Evolutionary conservation across 2,329 filamentous ascomycete species (phyloP).

Genomic region (Pseudocercospora ulei): DNA sequence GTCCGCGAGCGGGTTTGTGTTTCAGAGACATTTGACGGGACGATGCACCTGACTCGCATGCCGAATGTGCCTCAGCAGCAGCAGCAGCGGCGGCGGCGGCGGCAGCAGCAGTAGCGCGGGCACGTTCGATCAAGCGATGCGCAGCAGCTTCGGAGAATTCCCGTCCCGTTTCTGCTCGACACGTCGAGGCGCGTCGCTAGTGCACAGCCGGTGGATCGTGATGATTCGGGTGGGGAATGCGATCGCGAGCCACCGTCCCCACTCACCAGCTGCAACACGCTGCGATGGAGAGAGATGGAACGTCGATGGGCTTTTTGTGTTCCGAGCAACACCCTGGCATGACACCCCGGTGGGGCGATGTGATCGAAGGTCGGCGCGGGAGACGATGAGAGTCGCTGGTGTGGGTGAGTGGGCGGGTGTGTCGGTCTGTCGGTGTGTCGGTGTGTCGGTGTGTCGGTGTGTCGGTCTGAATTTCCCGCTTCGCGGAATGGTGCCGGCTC

Average conservation of each 20-base stretch:
- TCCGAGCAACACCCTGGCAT: slow-evolving; percentile 4
- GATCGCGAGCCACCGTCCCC: background rate
- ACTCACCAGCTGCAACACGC: slow-evolving; percentile 1
- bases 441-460: no score
- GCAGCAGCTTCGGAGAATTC: slow-evolving; percentile 16
- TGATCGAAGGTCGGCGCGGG: background rate
- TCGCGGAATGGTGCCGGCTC: background rate
- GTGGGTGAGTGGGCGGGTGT: no score
- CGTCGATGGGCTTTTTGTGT: slow-evolving; percentile 2
- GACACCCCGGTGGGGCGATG: background rate
- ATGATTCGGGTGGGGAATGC: background rate
- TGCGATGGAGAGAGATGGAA: no score
- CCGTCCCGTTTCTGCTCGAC: slow-evolving; percentile 19
- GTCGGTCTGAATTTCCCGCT: no score
- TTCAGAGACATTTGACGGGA: slow-evolving; percentile 9
- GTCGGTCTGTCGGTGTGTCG: no score
- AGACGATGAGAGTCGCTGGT: no score
- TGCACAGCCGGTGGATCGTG: background rate
- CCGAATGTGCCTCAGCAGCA: no score
- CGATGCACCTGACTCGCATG: slow-evolving; percentile 9
- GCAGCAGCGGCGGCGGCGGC: no score
- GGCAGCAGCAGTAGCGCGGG: no score
- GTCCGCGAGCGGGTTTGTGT: slow-evolving; percentile 6
- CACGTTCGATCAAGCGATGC: slow-evolving; percentile 4
- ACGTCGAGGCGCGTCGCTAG: slow-evolving; percentile 15